A percentile compares a stretch with the other conserved stretches of the same genome.
phyloP scores from a whole-genome alignment of 306 rosid species.

The Lupinus albus region DNA sequence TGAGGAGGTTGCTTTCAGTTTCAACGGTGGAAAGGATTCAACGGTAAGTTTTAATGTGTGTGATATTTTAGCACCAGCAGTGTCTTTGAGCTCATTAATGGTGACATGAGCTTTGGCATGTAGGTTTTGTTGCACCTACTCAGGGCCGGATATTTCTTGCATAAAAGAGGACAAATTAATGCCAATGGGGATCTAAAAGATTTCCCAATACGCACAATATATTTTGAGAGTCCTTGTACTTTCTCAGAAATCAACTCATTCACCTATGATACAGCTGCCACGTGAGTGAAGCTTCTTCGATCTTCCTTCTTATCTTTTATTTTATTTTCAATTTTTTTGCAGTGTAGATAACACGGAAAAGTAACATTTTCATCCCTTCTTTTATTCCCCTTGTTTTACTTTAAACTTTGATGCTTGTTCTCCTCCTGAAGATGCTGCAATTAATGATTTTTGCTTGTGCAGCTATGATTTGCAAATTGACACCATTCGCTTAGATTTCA shows the following conservation, averaged over 20 bases:
- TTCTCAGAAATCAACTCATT: conserved; percentile 87
- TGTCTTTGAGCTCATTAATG: conserved; percentile 32
- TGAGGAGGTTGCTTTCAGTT: conserved; percentile 93
- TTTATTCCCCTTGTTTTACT: conserved; percentile 24
- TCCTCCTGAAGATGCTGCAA: conserved; percentile 24
- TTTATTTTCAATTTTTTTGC: conserved; percentile 19
- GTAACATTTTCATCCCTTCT: conserved; percentile 17
- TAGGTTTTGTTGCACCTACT: conserved; percentile 93
- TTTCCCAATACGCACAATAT: conserved; percentile 84
- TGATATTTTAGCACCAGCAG: conserved; percentile 35
- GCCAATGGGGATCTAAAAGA: conserved; percentile 55
- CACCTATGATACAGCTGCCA: conserved; percentile 71
- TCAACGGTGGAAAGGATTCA: conserved; percentile 98
- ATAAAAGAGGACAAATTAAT: conserved; percentile 63
- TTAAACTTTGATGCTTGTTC: conserved; percentile 14
- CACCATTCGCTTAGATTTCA: conserved; percentile 76
- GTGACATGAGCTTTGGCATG: conserved; percentile 42
- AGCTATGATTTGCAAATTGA: conserved; percentile 90
- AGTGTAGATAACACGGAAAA: not conserved
- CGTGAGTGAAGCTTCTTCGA: conserved; percentile 61
- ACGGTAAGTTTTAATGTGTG: conserved; percentile 61
- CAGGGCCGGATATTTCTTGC: conserved; percentile 89
- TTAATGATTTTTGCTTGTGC: conserved; percentile 47
- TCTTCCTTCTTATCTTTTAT: conserved; percentile 16
- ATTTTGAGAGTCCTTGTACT: conserved; percentile 79